These are phyloP conservation scores for Auriculariales sp. DNA, from an alignment of 768 basidiomycete species.

Conservation along the genomic window DNA sequence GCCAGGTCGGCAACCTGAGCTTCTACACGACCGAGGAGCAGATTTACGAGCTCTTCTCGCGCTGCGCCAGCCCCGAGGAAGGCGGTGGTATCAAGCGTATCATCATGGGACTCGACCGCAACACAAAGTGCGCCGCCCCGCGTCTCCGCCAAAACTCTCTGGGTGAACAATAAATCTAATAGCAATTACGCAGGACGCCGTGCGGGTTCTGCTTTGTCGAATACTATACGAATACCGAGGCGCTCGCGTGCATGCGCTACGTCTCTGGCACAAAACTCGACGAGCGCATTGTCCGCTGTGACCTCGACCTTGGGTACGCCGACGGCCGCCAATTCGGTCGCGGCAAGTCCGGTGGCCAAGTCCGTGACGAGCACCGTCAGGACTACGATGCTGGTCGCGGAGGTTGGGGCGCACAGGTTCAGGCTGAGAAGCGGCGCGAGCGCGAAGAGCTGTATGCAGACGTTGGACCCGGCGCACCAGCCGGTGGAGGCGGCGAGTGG, in stretches of 20 bases:
- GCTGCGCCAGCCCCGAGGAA: slow-evolving; percentile 76
- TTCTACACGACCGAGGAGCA: slow-evolving; percentile 95
- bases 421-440: slow-evolving; percentile 63
- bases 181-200: slow-evolving; percentile 69
- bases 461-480: slow-evolving; percentile 64
- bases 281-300: slow-evolving; percentile 95
- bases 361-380: slow-evolving; percentile 90
- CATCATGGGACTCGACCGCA: slow-evolving; percentile 88
- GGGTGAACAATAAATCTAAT: slow-evolving; percentile 10
- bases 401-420: slow-evolving; percentile 84
- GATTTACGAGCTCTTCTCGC: slow-evolving; percentile 84
- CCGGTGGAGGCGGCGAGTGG: slow-evolving; percentile 78
- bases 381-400: slow-evolving; percentile 96
- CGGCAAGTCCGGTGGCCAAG: slow-evolving; percentile 93
- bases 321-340: slow-evolving; percentile 96
- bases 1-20: slow-evolving; percentile 79
- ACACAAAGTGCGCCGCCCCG: slow-evolving; percentile 49
- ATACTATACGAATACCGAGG: slow-evolving; percentile 90
- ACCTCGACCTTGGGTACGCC: slow-evolving; percentile 90
- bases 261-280: slow-evolving; percentile 97
- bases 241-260: slow-evolving; percentile 83
- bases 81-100: slow-evolving; percentile 86
- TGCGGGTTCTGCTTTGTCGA: slow-evolving; percentile 95
- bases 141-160: too few species aligned
- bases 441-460: slow-evolving; percentile 82